Evolutionary conservation across 2,329 filamentous ascomycete genomes (phyloP).

Genomic region (Samsoniella hepiali): DNA sequence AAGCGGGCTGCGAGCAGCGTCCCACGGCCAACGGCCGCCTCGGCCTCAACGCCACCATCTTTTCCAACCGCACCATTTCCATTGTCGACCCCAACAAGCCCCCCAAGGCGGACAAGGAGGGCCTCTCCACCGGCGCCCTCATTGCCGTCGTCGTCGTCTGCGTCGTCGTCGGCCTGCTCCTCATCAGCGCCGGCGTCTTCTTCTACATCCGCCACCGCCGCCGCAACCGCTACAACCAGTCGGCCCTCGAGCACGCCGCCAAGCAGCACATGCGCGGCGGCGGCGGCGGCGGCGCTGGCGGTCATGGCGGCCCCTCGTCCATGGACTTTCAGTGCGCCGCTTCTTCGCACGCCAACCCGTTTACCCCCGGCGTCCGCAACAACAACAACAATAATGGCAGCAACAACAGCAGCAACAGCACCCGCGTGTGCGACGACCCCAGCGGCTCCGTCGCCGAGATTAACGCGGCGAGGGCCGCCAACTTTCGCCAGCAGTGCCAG

Average conservation of each 20-base stretch:
- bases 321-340: slow-evolving; percentile 51
- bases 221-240: slow-evolving; percentile 29
- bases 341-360: slow-evolving; percentile 36
- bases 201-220: slow-evolving; percentile 48
- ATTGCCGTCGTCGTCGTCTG: slow-evolving; percentile 42
- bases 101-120: neutral
- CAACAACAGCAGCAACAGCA: slow-evolving; percentile 27
- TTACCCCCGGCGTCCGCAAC: slow-evolving; percentile 37
- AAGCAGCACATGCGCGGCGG: slow-evolving; percentile 27
- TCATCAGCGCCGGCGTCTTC: slow-evolving; percentile 39
- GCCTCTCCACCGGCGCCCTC: slow-evolving; percentile 29
- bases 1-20: slow-evolving; percentile 49
- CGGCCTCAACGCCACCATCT: slow-evolving; percentile 45
- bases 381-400: slow-evolving; percentile 23
- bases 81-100: slow-evolving; percentile 7
- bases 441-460: neutral
- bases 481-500: neutral
- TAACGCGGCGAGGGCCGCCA: neutral
- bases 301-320: slow-evolving; percentile 27
- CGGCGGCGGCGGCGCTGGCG: slow-evolving; percentile 10
- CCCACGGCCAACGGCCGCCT: slow-evolving; percentile 37
- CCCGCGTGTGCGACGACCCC: neutral
- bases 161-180: slow-evolving; percentile 36
- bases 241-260: slow-evolving; percentile 15
- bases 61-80: slow-evolving; percentile 28